These are phyloP conservation scores for Apophysomyces trapeziformis DNA, from an alignment of 371 early-diverging fungal species.

Conservation along the genomic window DNA sequence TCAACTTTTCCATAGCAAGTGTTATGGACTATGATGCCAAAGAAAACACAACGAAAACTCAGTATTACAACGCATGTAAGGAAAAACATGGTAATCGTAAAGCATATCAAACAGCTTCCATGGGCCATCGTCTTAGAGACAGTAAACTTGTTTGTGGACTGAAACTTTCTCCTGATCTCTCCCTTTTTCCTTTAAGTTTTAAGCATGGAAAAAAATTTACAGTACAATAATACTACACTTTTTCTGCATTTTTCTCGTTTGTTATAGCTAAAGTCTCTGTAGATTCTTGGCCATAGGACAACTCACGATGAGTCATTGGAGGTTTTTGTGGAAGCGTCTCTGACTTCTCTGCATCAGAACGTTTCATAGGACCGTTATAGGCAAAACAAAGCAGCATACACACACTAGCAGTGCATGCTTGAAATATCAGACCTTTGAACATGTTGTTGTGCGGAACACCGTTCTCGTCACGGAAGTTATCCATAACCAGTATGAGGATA, in stretches of 20 bases:
- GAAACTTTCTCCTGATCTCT: neutral
- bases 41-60: too few relatives aligned
- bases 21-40: too few relatives aligned
- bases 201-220: neutral
- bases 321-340: conserved; percentile 9
- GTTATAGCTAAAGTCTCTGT: neutral
- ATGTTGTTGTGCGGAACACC: conserved; percentile 44
- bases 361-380: conserved; percentile 43
- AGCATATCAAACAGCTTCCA: too few relatives aligned
- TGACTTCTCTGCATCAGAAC: conserved; percentile 15
- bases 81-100: too few relatives aligned
- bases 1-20: too few relatives aligned
- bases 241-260: neutral
- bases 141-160: too few relatives aligned
- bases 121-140: neutral
- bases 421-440: conserved; percentile 40
- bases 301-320: neutral
- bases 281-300: neutral
- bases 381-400: conserved; percentile 33
- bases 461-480: conserved; percentile 37
- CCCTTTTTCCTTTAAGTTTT: neutral
- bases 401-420: conserved; percentile 36
- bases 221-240: neutral
- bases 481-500: conserved; percentile 39
- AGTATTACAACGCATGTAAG: too few relatives aligned